Conservation (phyloP, 2,329 filamentous ascomycete genomes). For the Alternaria arbusti region DNA sequence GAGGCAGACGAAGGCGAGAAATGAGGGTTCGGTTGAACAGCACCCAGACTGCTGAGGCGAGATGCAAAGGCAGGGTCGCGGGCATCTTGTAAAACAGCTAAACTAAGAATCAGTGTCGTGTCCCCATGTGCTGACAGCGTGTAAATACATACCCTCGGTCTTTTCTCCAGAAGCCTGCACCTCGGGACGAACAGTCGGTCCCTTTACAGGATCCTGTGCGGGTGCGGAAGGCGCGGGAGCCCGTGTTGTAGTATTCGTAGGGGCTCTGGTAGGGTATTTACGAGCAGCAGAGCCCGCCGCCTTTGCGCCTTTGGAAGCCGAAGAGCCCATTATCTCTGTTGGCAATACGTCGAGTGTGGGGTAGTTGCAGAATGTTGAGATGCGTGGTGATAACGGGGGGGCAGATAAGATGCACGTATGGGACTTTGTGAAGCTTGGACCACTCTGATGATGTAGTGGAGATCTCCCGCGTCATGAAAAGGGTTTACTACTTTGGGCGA, state of each 20-base stretch:
- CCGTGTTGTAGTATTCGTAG: constrained; percentile 44
- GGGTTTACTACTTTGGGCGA: neutral
- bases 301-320: constrained; percentile 62
- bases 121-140: neutral
- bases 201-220: constrained; percentile 37
- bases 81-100: constrained; percentile 66
- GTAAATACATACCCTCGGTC: constrained; percentile 45
- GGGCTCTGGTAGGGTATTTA: constrained; percentile 61
- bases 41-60: constrained; percentile 73
- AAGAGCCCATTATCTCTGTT: constrained; percentile 59
- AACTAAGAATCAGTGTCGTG: neutral
- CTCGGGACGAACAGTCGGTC: constrained; percentile 51
- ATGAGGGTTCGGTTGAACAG: constrained; percentile 64
- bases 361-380: constrained; percentile 29
- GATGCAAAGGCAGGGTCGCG: constrained; percentile 73
- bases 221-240: constrained; percentile 39
- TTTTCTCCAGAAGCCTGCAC: constrained; percentile 47
- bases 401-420: constrained; percentile 21
- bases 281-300: constrained; percentile 59
- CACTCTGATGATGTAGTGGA: constrained; percentile 11
- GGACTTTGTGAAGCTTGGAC: constrained; percentile 8
- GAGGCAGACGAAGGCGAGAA: constrained; percentile 63
- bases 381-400: constrained; percentile 27
- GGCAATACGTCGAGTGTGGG: constrained; percentile 14
- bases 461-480: neutral